Evolutionary conservation across 768 basidiomycete species (phyloP), one percentile per base, ranked within the genome.

Genomic region (Clavaria fumosa): DNA sequence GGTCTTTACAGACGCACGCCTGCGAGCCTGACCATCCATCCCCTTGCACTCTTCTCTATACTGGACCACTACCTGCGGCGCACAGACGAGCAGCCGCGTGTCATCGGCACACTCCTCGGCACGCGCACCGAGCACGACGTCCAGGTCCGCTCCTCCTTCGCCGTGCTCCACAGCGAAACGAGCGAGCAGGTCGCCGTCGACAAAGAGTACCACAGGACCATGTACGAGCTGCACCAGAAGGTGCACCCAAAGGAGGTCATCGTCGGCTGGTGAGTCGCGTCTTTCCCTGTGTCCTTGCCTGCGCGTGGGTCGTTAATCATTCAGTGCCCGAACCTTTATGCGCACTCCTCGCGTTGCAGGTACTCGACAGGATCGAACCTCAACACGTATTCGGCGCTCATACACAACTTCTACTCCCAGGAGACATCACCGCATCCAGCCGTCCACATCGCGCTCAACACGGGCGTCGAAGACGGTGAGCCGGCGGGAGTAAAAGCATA

Each of bases 331-430:
- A n/a, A n/a, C n/a, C n/a, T n/a, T n/a, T n/a, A n/a, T n/a, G n/a
- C n/a, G n/a, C n/a, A n/a, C n/a, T n/a, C n/a, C n/a, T n/a, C n/a
- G n/a, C n/a, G n/a, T n/a, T 17, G 23, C 22, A 89, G 88, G 88
- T 90, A 89, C 59, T 88, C 89, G 17, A 95, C 93, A 1, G 84
- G 85, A 41, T 79, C 84, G 9, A 74, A 75, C 46, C 69, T 96
- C 40, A 91, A 91, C 61, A 86, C 85, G 5, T 91, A 89, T 62
- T 91, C 91, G 19, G 89, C 93, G 7, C 71, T 97, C 47, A 91
- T 97, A 53, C 93, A 96, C 67, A 89, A 91, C 59, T 95, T 95
- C 63, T 97, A 95, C 59, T 75, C 84, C 27, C 78, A 84, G 67
- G 89, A 96, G 58, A 88, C 86, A 4, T 66, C 74, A 0, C 84